Evolutionary conservation across 164 flowering plant genomes (phyloP).

Genomic region (Saururus chinensis): DNA sequence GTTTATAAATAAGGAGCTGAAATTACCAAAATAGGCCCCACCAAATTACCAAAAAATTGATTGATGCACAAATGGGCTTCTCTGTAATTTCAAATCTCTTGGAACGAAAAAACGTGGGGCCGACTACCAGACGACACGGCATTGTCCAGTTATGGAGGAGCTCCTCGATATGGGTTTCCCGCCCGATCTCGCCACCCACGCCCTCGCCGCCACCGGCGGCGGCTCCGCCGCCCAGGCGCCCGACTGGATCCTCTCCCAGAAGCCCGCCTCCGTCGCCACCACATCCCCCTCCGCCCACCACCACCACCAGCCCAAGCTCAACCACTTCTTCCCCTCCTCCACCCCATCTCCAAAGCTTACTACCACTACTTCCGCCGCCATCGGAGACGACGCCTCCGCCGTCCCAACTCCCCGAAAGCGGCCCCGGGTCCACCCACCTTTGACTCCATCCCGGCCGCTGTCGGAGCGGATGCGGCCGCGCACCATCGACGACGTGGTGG

Average conservation of each 20-base stretch:
- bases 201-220: constrained; percentile 65
- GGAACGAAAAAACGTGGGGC: no score
- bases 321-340: constrained; percentile 1
- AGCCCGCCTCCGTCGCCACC: constrained; percentile 5
- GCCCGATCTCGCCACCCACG: constrained; percentile 40
- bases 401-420: constrained; percentile 17
- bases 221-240: constrained; percentile 54
- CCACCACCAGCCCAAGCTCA: constrained; percentile 12
- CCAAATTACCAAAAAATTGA: background rate
- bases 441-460: constrained; percentile 23
- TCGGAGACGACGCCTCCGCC: background rate
- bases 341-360: no score
- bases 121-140: no score
- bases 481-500: constrained; percentile 50
- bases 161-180: constrained; percentile 78
- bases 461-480: constrained; percentile 78
- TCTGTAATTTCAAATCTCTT: no score
- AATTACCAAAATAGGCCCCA: no score
- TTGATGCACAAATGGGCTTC: background rate
- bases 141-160: constrained; percentile 29
- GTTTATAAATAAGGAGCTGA: no score
- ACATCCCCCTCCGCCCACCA: constrained; percentile 22
- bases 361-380: no score
- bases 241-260: constrained; percentile 55
- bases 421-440: constrained; percentile 4